Evolutionary conservation across 352 stramenopile genomes (phyloP), one percentile per base, ranked within the genome.

Genomic region (Thalassiosira livingstoniorum): DNA sequence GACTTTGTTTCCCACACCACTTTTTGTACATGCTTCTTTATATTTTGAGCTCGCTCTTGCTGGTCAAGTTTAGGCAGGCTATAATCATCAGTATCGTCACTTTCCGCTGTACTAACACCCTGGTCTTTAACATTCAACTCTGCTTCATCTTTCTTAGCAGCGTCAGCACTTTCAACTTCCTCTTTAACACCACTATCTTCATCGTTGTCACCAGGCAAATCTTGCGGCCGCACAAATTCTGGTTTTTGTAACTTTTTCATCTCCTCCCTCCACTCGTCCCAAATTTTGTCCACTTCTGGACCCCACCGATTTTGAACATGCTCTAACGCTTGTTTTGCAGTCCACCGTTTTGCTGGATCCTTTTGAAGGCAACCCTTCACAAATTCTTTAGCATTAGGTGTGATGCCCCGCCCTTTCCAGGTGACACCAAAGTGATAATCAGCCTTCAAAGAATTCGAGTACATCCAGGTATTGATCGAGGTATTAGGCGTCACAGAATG

Each of bases 301-400:
- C 53, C 68, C 83, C 83, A 90, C 34, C 63, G 62, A 21, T 83
- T 78, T 45, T 87, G 68, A 0, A 87, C 21, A 74, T 84, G 55
- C 45, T 78, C 64, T 29, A 90, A 53, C n/a, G 80, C 80, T 57
- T 88, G 58, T 25, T 87, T 87, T 11, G 85, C 54, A 35, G 68
- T 88, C 80, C 76, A 90, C 32, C 85, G 66, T 60, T 76, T 75
- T 13, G 21, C 47, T 29, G 85, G 81, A 62, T 88, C 64, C 34
- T 63, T 39, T 42, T 83, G 64, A 55, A 90, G 64, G 63, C 83
- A 90, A 35, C 70, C 75, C 42, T 61, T 45, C 27, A 85, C 51
- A 62, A 90, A 87, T n/a, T 85, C 57, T 75, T 78, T 84, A 0
- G 72, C 79, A 45, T 78, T 21, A 10, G 13, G 18, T 35, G 79